Evolutionary conservation across 2,329 filamentous ascomycete species (phyloP).

Genomic region (Trichophyton simii): DNA sequence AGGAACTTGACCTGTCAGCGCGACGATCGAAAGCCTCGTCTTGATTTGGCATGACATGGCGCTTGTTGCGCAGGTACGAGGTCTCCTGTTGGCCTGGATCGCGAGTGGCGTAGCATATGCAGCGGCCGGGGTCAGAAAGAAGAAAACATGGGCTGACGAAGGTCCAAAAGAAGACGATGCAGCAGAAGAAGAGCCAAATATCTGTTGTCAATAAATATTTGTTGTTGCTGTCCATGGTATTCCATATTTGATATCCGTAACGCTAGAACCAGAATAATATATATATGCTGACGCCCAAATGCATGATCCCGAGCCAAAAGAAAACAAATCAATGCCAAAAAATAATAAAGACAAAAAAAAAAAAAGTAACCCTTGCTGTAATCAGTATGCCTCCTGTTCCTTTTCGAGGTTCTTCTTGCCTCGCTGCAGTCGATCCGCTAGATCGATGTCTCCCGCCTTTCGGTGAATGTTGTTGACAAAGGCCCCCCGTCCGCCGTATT

Average conservation of each 20-base stretch:
- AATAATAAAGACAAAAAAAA: background rate
- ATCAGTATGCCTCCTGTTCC: slow-evolving; percentile 25
- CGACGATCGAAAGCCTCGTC: background rate
- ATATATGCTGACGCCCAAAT: background rate
- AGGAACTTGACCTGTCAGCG: background rate
- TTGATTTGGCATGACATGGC: background rate
- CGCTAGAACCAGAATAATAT: background rate
- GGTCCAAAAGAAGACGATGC: background rate
- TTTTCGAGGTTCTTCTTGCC: slow-evolving; percentile 24
- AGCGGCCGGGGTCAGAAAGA: background rate
- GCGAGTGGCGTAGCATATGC: background rate
- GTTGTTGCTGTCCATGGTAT: background rate
- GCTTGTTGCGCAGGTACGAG: slow-evolving; percentile 3
- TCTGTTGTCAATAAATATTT: background rate
- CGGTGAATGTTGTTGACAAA: slow-evolving; percentile 54
- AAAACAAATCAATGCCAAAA: background rate
- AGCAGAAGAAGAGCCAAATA: background rate
- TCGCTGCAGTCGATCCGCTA: slow-evolving; percentile 32
- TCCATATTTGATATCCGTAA: background rate
- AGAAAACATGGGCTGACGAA: background rate
- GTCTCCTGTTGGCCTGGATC: background rate
- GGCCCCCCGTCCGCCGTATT: slow-evolving; percentile 50
- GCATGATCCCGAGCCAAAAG: background rate
- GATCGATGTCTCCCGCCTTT: slow-evolving; percentile 35
- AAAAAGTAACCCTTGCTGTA: background rate